Evolutionary conservation across 345 rosid genomes (phyloP).

Genomic region (Ailanthus altissimus): DNA sequence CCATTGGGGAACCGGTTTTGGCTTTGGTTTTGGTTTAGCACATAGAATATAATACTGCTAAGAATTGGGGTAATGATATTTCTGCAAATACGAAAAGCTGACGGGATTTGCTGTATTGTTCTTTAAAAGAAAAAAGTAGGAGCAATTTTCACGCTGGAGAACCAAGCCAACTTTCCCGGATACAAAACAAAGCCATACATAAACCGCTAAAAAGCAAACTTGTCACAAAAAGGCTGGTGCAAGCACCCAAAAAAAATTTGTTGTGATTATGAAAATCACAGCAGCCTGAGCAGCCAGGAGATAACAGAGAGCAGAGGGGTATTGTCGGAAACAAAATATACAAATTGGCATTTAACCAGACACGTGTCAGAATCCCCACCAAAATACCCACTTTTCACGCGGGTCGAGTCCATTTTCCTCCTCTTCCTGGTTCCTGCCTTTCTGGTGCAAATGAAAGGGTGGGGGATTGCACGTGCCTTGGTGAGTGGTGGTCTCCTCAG

Average conservation of each 20-base stretch:
- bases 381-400: not conserved
- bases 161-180: constrained; percentile 3
- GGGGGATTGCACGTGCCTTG: constrained; percentile 27
- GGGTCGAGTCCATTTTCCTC: not conserved
- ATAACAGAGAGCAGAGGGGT: not conserved
- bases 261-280: not conserved
- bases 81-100: not conserved
- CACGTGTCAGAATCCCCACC: constrained; percentile 7
- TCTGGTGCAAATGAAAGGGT: not conserved
- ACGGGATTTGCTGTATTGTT: not conserved
- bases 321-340: not conserved
- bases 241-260: not conserved
- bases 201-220: not conserved
- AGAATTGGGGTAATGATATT: not conserved
- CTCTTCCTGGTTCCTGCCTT: not conserved
- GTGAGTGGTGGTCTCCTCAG: not conserved
- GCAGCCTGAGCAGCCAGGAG: not conserved
- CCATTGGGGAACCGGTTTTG: not conserved
- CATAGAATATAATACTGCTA: not conserved
- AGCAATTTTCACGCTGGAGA: not conserved
- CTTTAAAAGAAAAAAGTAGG: not conserved
- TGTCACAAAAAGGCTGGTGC: not conserved
- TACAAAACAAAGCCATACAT: not conserved
- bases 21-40: not conserved
- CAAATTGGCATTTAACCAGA: not conserved